phyloP scores from a whole-genome alignment of 768 basidiomycete genomes.

The Xanthoconium stramineum region DNA sequence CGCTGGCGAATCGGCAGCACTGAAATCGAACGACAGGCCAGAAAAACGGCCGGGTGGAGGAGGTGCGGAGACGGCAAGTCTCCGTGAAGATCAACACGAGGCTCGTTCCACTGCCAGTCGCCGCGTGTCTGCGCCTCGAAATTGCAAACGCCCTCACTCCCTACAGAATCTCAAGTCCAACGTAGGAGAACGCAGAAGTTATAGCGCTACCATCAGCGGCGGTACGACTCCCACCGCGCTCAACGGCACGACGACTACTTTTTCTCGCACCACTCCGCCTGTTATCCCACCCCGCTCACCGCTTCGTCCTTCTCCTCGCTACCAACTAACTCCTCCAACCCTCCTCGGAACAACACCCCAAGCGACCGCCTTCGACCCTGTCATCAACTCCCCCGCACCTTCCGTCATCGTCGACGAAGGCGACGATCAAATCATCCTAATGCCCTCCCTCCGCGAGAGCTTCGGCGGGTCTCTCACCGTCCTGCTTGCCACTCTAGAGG shows the following conservation, averaged over 20 bases:
- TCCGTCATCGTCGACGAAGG: slow-evolving; percentile 11
- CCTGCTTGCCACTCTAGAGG: slow-evolving; percentile 30
- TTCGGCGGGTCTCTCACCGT: slow-evolving; percentile 32
- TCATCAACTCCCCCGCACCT: background rate
- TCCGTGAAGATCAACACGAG: slow-evolving; percentile 25
- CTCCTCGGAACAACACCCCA: slow-evolving; percentile 13
- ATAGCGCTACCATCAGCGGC: slow-evolving; percentile 9
- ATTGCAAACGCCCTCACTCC: slow-evolving; percentile 34
- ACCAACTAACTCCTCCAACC: slow-evolving; percentile 2
- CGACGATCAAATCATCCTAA: slow-evolving; percentile 18
- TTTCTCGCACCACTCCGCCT: slow-evolving; percentile 13
- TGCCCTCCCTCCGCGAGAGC: slow-evolving; percentile 30
- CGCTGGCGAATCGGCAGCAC: slow-evolving; percentile 5
- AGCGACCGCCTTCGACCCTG: slow-evolving; percentile 1
- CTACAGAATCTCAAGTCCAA: slow-evolving; percentile 26
- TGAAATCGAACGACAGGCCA: background rate
- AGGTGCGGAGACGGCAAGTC: slow-evolving; percentile 18
- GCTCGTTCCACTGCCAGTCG: slow-evolving; percentile 41
- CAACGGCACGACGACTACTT: slow-evolving; percentile 5
- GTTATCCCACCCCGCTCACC: slow-evolving; percentile 32
- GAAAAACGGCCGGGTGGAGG: slow-evolving; percentile 9
- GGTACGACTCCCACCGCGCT: slow-evolving; percentile 3
- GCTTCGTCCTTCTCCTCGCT: slow-evolving; percentile 28
- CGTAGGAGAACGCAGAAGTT: slow-evolving; percentile 8
- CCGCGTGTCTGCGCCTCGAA: slow-evolving; percentile 35